Conservation (phyloP, 495 filamentous ascomycete species). For the Neurospora tetraspora region DNA sequence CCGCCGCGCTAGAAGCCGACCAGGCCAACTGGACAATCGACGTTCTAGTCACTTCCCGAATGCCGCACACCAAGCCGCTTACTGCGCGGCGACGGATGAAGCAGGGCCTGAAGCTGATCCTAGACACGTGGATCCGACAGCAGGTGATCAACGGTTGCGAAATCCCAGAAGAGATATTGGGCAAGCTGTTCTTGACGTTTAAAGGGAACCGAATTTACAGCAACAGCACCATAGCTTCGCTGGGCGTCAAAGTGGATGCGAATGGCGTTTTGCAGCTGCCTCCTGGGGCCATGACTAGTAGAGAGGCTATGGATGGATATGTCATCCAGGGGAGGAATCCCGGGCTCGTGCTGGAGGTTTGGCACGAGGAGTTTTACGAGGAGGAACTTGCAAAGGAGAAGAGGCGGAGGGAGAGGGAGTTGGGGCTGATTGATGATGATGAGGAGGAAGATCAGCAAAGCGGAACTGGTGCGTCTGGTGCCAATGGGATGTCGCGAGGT, state of each 20-base stretch:
- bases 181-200: conserved; percentile 67
- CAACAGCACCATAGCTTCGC: conserved; percentile 58
- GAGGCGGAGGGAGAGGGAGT: conserved; percentile 18
- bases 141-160: not conserved
- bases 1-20: conserved; percentile 1
- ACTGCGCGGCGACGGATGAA: conserved; percentile 5
- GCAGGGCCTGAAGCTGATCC: conserved; percentile 11
- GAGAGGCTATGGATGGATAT: conserved; percentile 12
- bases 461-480: not conserved
- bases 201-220: conserved; percentile 62
- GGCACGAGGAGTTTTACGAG: conserved; percentile 51
- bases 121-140: conserved; percentile 9
- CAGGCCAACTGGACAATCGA: conserved; percentile 3
- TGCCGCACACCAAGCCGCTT: conserved; percentile 7
- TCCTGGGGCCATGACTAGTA: conserved; percentile 24
- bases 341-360: conserved; percentile 59
- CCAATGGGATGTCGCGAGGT: not conserved
- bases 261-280: conserved; percentile 19
- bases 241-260: conserved; percentile 44
- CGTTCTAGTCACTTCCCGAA: conserved; percentile 8
- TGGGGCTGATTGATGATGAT: conserved; percentile 16
- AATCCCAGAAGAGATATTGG: conserved; percentile 3
- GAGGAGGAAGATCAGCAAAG: conserved; percentile 1
- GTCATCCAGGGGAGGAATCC: conserved; percentile 7
- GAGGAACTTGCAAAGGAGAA: conserved; percentile 32